Evolutionary conservation across 305 asterid species (phyloP).

Genomic region (Nicotiana rustica): DNA sequence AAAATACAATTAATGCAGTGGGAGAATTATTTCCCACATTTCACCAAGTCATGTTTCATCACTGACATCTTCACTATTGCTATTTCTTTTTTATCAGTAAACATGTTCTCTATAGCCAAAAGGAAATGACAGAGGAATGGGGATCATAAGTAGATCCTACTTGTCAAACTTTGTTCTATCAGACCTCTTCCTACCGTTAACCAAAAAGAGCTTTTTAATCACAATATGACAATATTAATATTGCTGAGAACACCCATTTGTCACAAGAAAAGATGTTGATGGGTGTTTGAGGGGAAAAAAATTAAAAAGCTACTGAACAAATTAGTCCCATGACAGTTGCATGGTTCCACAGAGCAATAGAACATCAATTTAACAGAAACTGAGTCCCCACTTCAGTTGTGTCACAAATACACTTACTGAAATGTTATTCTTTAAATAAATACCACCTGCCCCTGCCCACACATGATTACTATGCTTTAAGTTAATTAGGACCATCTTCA

Average conservation of each 20-base stretch:
- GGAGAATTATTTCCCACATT: neutral
- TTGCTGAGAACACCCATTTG: no score
- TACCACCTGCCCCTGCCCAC: neutral
- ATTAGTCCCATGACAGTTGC: no score
- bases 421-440: neutral
- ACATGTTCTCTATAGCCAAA: neutral
- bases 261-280: no score
- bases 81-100: neutral
- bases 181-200: neutral
- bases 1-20: neutral
- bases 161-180: neutral
- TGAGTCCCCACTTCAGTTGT: neutral
- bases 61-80: neutral
- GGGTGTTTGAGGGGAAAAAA: no score
- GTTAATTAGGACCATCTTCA: neutral
- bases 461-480: neutral
- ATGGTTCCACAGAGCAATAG: no score
- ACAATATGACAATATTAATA: no score
- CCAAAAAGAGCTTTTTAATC: neutral
- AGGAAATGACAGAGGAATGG: neutral
- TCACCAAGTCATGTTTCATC: constrained; percentile 1
- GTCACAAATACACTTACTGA: neutral
- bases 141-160: neutral
- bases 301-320: no score
- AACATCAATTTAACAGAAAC: neutral